phyloP scores from a whole-genome alignment of 164 flowering plant genomes.

The Liriodendron chinense region DNA sequence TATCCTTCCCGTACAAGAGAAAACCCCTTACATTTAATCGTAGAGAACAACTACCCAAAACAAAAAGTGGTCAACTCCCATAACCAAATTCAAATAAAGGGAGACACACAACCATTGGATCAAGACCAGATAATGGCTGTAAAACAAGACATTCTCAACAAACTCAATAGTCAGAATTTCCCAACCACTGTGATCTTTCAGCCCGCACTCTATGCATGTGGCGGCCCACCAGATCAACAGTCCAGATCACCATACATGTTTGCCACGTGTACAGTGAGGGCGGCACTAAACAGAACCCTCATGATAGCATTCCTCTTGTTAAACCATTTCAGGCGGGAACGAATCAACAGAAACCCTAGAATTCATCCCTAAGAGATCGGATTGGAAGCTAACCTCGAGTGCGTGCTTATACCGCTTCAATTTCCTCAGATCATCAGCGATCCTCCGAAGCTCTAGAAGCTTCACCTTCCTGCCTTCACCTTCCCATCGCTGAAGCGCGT shows the following conservation, averaged over 20 bases:
- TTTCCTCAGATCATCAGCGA: slow-evolving; percentile 64
- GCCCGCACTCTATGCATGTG: too few relatives aligned
- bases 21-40: too few relatives aligned
- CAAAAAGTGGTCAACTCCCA: neutral
- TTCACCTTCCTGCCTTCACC: slow-evolving; percentile 51
- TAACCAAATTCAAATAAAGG: neutral
- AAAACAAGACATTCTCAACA: neutral
- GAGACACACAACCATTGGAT: too few relatives aligned
- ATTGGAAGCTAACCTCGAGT: slow-evolving; percentile 64
- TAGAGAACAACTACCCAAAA: too few relatives aligned
- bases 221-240: too few relatives aligned
- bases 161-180: neutral
- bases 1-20: too few relatives aligned
- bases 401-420: slow-evolving; percentile 83
- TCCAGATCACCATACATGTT: too few relatives aligned
- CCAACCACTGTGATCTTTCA: neutral
- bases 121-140: neutral
- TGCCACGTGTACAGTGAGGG: too few relatives aligned
- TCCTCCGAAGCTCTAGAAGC: slow-evolving; percentile 55
- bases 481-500: slow-evolving; percentile 70
- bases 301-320: too few relatives aligned
- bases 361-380: neutral
- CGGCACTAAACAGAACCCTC: too few relatives aligned
- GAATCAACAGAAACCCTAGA: neutral
- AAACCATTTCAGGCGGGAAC: neutral